Evolutionary conservation across 148 eudicot genomes (phyloP), one percentile per base, ranked within the genome.

Genomic region (Beta vulgaris): DNA sequence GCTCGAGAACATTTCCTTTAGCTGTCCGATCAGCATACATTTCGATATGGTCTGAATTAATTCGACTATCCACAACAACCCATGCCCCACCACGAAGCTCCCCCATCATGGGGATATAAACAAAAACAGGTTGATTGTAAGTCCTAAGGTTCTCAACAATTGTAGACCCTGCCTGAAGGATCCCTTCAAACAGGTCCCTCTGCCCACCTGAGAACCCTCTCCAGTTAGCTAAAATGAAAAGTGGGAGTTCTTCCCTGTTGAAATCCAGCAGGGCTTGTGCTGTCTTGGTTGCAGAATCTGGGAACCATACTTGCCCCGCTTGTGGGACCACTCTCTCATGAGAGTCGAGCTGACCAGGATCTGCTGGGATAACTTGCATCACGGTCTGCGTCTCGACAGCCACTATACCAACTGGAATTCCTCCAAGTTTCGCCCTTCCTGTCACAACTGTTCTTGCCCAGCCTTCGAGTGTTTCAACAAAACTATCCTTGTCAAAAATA

Each of bases 361-460:
- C 99, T 0, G 99, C 99, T 5, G 99, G 99, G 59, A 96, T 92
- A 10, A 92, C 78, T 86, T 96, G 99, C 97, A 87, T 96, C 83
- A 96, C 89, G 23, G 99, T 96, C 74, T 96, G 99, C 0, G 99
- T 96, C 85, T 96, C 99, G 32, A 91, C 97, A 21, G 99, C 98
- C 43, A 96, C 87, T 72, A 96, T 82, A 35, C 99, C 99, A 1
- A 92, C 98, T 6, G 99, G 99, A 44, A 96, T 96, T 11, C 99
- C 99, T 25, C 99, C 99, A 34, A 96, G 97, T 73, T 92, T 96
- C n/a, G 99, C 99, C 61, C 99, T 84, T 32, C 99, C 99, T 0
- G 99, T 96, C 14, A 96, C 98, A 68, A 96, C 99, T 2, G 99
- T 96, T 84, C 98, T 89, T 13, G 99, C 99, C 99, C 99, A 96